phyloP scores from a whole-genome alignment of 164 flowering plant genomes.

The Vitis cinerea region DNA sequence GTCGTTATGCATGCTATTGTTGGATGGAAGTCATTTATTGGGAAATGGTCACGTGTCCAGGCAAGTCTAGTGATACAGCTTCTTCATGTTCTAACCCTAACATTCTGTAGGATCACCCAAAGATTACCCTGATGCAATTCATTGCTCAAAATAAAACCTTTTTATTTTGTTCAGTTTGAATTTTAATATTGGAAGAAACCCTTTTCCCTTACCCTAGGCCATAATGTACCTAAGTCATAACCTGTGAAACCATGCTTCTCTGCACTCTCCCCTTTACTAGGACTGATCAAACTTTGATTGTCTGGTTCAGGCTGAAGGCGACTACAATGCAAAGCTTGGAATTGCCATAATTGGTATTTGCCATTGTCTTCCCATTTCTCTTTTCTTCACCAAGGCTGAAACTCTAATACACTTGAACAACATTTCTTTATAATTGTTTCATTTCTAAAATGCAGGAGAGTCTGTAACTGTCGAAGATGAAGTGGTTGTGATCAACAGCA shows the following conservation, averaged over 20 bases:
- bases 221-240: too few species aligned
- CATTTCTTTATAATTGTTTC: too few species aligned
- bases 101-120: too few species aligned
- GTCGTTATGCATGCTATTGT: conserved; percentile 85
- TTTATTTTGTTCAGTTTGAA: too few species aligned
- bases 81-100: not conserved
- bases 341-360: conserved; percentile 35
- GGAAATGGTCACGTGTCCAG: conserved; percentile 98
- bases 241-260: too few species aligned
- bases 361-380: not conserved
- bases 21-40: conserved; percentile 97
- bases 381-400: not conserved
- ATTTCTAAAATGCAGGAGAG: conserved; percentile 57
- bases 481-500: conserved; percentile 86
- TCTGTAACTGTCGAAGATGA: conserved; percentile 94
- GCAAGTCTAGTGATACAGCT: conserved; percentile 30
- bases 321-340: conserved; percentile 39
- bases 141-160: too few species aligned
- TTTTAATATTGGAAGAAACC: too few species aligned
- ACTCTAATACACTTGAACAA: not conserved
- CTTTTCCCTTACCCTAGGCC: too few species aligned
- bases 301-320: not conserved
- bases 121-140: too few species aligned
- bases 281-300: not conserved
- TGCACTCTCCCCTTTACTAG: not conserved